phyloP scores from a whole-genome alignment of 2,329 filamentous ascomycete genomes.

The Hypoxylon sp. region DNA sequence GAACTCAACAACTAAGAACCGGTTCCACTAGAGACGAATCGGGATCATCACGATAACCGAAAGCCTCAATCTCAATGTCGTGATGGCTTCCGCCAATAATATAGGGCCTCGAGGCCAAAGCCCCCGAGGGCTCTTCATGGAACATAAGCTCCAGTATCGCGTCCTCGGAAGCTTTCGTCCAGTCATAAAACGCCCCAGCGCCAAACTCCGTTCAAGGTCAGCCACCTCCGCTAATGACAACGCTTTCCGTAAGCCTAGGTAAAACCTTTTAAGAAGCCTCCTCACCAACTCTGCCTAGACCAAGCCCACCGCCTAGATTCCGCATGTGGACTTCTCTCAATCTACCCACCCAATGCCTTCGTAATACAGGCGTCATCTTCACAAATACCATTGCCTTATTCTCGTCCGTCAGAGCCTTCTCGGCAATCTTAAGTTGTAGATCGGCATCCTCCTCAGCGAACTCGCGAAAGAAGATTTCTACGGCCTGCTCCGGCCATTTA shows the following conservation, averaged over 20 bases:
- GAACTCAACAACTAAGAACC: slow-evolving; percentile 5
- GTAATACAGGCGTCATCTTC: slow-evolving; percentile 69
- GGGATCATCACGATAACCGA: slow-evolving; percentile 15
- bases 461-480: slow-evolving; percentile 72
- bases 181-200: slow-evolving; percentile 24
- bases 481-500: slow-evolving; percentile 70
- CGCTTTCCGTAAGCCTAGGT: slow-evolving; percentile 1
- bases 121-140: slow-evolving; percentile 6
- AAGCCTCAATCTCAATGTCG: slow-evolving; percentile 16
- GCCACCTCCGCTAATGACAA: slow-evolving; percentile 2
- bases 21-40: slow-evolving; percentile 11
- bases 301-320: slow-evolving; percentile 53
- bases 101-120: slow-evolving; percentile 19
- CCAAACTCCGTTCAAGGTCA: slow-evolving; percentile 28
- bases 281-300: slow-evolving; percentile 52
- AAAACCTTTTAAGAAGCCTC: slow-evolving; percentile 46
- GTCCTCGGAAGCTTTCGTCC: slow-evolving; percentile 11
- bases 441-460: slow-evolving; percentile 71
- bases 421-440: slow-evolving; percentile 71
- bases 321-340: slow-evolving; percentile 64
- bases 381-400: slow-evolving; percentile 74
- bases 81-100: slow-evolving; percentile 8
- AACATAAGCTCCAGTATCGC: slow-evolving; percentile 6
- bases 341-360: slow-evolving; percentile 70
- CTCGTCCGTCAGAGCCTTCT: slow-evolving; percentile 71